Percentiles rank a stretch among this genome's conserved stretches.
These are phyloP conservation scores for Talaromyces liani DNA, from an alignment of 495 filamentous ascomycete species.

Conservation along the genomic window DNA sequence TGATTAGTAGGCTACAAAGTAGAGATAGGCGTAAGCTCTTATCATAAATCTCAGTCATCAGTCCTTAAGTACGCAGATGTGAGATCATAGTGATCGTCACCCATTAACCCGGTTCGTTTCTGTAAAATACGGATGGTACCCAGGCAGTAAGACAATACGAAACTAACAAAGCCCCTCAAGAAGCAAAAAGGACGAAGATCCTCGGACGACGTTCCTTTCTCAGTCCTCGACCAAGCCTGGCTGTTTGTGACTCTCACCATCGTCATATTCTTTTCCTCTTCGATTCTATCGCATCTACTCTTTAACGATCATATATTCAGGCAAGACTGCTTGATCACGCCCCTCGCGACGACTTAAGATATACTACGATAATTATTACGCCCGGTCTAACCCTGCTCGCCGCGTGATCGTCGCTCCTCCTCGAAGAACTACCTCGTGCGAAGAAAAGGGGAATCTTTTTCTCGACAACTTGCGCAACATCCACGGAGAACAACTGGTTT, in stretches of 20 bases:
- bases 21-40: neutral
- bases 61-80: neutral
- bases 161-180: constrained; percentile 2
- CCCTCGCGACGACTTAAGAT: neutral
- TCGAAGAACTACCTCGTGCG: neutral
- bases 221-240: neutral
- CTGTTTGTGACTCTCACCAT: neutral
- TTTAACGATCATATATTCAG: neutral
- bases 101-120: neutral
- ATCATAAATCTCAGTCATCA: neutral
- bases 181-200: neutral
- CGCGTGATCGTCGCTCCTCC: neutral
- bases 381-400: neutral
- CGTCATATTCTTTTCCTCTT: neutral
- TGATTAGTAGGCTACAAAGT: neutral
- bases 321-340: neutral
- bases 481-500: neutral
- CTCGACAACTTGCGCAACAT: neutral
- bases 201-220: neutral
- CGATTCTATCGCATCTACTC: neutral
- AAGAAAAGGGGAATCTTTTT: neutral
- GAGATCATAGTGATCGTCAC: neutral
- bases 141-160: constrained; percentile 1
- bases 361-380: neutral
- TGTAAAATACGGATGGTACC: neutral